phyloP scores from a whole-genome alignment of 495 filamentous ascomycete species.

The Penicillium paxilli region DNA sequence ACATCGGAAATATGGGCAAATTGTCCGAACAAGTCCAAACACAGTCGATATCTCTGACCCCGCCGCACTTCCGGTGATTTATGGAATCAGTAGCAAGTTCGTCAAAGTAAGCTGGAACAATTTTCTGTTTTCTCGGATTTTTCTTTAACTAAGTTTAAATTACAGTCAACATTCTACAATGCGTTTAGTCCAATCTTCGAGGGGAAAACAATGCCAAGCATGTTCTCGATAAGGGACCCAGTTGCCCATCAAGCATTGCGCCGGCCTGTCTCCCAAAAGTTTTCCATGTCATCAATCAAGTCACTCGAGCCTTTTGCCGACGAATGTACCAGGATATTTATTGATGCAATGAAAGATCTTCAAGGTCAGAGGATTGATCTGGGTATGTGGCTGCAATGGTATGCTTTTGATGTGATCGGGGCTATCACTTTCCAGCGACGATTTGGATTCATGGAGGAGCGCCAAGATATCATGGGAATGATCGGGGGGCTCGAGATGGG shows the following conservation, averaged over 20 bases:
- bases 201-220: constrained; percentile 59
- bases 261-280: constrained; percentile 49
- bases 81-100: constrained; percentile 72
- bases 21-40: constrained; percentile 9
- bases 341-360: constrained; percentile 31
- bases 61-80: constrained; percentile 65
- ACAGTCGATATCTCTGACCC: constrained; percentile 42
- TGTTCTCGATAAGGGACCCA: constrained; percentile 71
- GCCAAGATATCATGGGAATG: constrained; percentile 11
- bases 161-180: constrained; percentile 65
- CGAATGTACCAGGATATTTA: constrained; percentile 40
- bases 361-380: constrained; percentile 56
- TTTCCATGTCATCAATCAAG: constrained; percentile 45
- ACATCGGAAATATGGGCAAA: constrained; percentile 7
- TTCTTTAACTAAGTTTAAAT: too few species aligned
- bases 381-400: constrained; percentile 52
- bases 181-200: constrained; percentile 61
- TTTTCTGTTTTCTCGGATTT: too few species aligned
- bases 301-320: constrained; percentile 47
- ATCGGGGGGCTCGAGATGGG: constrained; percentile 6
- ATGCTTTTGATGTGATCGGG: constrained; percentile 57
- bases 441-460: constrained; percentile 15
- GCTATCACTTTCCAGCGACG: constrained; percentile 19
- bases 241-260: constrained; percentile 65
- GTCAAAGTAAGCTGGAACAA: constrained; percentile 62